These are phyloP conservation scores for Daldinia sp. DNA, from an alignment of 2,329 filamentous ascomycete species.

Conservation along the genomic window DNA sequence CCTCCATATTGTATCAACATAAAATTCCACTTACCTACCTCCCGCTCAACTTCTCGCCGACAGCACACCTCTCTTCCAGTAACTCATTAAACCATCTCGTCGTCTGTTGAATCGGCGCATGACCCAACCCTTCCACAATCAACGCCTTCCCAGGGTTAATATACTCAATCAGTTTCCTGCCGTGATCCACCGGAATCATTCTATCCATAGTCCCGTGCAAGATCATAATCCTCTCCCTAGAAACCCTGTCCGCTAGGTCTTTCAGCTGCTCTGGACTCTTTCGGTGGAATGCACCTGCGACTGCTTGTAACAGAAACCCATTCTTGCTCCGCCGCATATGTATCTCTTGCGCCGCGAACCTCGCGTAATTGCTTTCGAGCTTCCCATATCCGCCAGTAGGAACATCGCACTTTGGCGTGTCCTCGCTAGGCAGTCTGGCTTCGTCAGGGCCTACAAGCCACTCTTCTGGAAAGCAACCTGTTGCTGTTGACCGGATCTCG, in stretches of 20 bases:
- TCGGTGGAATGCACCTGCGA: constrained; percentile 20
- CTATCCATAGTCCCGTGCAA: constrained; percentile 79
- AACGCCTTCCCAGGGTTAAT: constrained; percentile 70
- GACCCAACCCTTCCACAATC: constrained; percentile 76
- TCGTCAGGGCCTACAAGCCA: constrained; percentile 74
- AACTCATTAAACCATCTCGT: constrained; percentile 73
- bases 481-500: constrained; percentile 72
- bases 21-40: constrained; percentile 25
- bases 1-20: not conserved
- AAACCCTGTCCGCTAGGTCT: constrained; percentile 74
- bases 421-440: constrained; percentile 59
- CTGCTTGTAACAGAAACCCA: constrained; percentile 63
- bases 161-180: constrained; percentile 72
- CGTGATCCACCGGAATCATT: constrained; percentile 80
- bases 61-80: constrained; percentile 59
- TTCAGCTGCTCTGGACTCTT: constrained; percentile 73
- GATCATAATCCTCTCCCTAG: constrained; percentile 77
- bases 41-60: constrained; percentile 58
- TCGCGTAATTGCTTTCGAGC: constrained; percentile 82
- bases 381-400: constrained; percentile 55
- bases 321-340: constrained; percentile 71
- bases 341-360: constrained; percentile 82
- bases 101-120: constrained; percentile 79
- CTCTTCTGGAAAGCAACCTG: constrained; percentile 71
- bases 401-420: constrained; percentile 55